phyloP scores from a whole-genome alignment of 768 basidiomycete genomes.

The Galerina sulciceps region DNA sequence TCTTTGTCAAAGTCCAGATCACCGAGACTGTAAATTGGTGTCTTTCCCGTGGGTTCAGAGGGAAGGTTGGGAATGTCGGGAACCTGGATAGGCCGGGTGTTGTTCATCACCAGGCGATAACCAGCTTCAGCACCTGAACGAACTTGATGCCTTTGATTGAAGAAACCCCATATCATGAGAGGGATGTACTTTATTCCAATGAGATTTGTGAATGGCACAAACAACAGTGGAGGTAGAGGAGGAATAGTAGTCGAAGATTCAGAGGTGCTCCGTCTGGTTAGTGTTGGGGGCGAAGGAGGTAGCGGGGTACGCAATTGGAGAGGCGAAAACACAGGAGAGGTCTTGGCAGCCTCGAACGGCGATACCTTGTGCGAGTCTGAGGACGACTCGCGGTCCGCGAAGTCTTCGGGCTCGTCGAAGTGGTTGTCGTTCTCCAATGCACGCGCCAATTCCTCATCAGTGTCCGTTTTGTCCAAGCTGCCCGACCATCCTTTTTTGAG shows the following conservation, averaged over 20 bases:
- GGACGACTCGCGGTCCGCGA: conserved; percentile 11
- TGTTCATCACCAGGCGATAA: conserved; percentile 66
- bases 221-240: conserved; percentile 76
- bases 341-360: conserved; percentile 24
- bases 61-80: conserved; percentile 31
- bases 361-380: conserved; percentile 28
- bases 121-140: conserved; percentile 81
- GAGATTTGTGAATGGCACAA: conserved; percentile 75
- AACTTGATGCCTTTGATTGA: conserved; percentile 87
- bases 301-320: conserved; percentile 23
- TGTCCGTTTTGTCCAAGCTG: conserved; percentile 66
- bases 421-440: conserved; percentile 72
- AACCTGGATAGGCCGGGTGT: conserved; percentile 62
- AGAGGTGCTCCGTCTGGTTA: conserved; percentile 1
- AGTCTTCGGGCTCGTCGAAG: conserved; percentile 68
- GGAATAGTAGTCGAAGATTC: conserved; percentile 63
- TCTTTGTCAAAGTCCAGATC: conserved; percentile 79
- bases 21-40: conserved; percentile 25
- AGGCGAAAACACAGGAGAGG: conserved; percentile 38
- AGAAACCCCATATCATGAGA: conserved; percentile 89
- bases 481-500: conserved; percentile 85
- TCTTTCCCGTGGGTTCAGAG: conserved; percentile 19
- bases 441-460: conserved; percentile 71
- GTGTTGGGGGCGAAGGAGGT: conserved; percentile 11
- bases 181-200: conserved; percentile 87